Conservation (phyloP, 805 yeast species). For the Suhomyces faveliae region DNA sequence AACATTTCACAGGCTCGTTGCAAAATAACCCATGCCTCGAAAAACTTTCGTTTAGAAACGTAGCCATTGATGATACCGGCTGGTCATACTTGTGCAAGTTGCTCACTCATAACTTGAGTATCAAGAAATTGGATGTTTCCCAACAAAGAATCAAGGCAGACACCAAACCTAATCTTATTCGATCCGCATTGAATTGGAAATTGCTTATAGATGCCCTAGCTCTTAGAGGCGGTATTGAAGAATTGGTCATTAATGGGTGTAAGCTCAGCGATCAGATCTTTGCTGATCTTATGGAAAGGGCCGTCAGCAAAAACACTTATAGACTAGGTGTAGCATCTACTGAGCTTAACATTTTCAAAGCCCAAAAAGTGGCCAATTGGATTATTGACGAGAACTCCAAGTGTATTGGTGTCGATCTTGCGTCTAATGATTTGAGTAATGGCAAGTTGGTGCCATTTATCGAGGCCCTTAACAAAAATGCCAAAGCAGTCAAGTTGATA, state of each 20-base stretch:
- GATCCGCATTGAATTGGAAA: slow-evolving; percentile 56
- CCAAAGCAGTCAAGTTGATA: slow-evolving; percentile 32
- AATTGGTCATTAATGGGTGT: slow-evolving; percentile 58
- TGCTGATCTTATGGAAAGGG: slow-evolving; percentile 38
- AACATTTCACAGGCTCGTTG: slow-evolving; percentile 47
- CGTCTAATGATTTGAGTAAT: slow-evolving; percentile 49
- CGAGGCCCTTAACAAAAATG: slow-evolving; percentile 34
- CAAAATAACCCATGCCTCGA: slow-evolving; percentile 44
- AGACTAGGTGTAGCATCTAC: slow-evolving; percentile 55
- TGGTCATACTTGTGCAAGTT: slow-evolving; percentile 54
- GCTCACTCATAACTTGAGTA: slow-evolving; percentile 38
- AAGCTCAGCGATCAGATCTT: slow-evolving; percentile 45
- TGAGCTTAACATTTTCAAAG: slow-evolving; percentile 44
- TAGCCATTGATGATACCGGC: slow-evolving; percentile 51
- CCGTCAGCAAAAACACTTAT: slow-evolving; percentile 43
- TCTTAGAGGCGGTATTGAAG: slow-evolving; percentile 53
- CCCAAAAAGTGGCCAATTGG: slow-evolving; percentile 48
- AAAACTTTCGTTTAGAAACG: slow-evolving; percentile 54
- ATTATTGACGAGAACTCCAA: slow-evolving; percentile 41
- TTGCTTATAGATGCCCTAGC: slow-evolving; percentile 44
- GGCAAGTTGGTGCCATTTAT: slow-evolving; percentile 49
- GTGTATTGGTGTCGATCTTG: slow-evolving; percentile 56
- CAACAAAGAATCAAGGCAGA: slow-evolving; percentile 54
- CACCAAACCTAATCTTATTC: slow-evolving; percentile 31
- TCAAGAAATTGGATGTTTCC: slow-evolving; percentile 54